Percentiles rank a stretch among this genome's conserved stretches.
Evolutionary conservation across 257 asterid genomes (phyloP).

Genomic region (Orobanche coerulescens): DNA sequence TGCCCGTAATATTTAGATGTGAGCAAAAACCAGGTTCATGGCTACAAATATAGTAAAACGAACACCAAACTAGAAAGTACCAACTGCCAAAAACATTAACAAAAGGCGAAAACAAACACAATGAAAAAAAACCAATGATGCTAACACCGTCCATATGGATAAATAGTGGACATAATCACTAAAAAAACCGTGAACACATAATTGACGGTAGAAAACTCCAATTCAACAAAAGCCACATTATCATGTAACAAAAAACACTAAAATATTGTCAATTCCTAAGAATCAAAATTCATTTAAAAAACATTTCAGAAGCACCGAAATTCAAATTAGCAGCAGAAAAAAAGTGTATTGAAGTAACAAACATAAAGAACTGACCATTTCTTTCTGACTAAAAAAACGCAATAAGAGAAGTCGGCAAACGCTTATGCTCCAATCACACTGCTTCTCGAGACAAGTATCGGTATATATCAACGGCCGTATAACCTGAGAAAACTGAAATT

Average conservation of each 20-base stretch:
- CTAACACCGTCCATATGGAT: conserved; percentile 4
- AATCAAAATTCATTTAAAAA: not conserved
- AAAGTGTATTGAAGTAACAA: not conserved
- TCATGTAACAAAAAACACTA: not conserved
- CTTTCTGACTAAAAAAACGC: not conserved
- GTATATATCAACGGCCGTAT: not conserved
- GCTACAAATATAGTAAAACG: not conserved
- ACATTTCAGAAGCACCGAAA: not conserved
- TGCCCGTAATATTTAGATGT: not conserved
- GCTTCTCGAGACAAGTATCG: not conserved
- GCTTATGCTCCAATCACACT: conserved; percentile 9
- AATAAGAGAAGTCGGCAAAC: conserved; percentile 13
- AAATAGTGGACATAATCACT: conserved; percentile 6
- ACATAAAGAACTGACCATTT: conserved; percentile 27
- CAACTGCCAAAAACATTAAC: not conserved
- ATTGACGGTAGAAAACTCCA: not conserved
- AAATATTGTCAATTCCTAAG: conserved; percentile 4
- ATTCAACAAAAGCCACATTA: not conserved
- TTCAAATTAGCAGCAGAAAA: too few species aligned
- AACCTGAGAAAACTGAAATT: not conserved
- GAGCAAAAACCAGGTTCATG: not conserved
- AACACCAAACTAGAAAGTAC: not conserved
- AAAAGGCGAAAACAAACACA: not conserved
- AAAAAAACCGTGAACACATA: not conserved
- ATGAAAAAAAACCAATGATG: not conserved